These are phyloP conservation scores for Colletotrichum musicola DNA, from an alignment of 2,329 filamentous ascomycete species.

Conservation along the genomic window DNA sequence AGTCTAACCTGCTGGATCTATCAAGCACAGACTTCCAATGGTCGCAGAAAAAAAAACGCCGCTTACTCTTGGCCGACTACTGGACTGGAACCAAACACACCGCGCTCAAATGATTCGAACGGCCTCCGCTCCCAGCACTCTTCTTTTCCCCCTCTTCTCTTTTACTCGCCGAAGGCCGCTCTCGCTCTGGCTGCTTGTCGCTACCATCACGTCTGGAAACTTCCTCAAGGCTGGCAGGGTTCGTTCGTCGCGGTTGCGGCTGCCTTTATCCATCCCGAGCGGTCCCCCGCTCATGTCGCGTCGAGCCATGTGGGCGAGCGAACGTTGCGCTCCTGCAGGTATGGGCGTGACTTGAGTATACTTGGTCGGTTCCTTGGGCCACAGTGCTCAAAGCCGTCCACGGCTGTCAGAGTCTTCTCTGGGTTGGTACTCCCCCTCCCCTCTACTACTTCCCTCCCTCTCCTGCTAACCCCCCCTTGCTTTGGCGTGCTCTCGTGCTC, in stretches of 20 bases:
- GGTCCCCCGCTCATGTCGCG: background rate
- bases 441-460: background rate
- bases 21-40: conserved; percentile 33
- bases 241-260: too few relatives aligned
- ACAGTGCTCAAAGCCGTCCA: conserved; percentile 30
- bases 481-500: conserved; percentile 18
- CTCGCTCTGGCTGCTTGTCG: background rate
- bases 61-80: too few relatives aligned
- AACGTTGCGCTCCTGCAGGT: background rate
- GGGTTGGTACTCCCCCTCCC: background rate
- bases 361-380: conserved; percentile 29
- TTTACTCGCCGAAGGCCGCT: background rate
- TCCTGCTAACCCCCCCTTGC: conserved; percentile 9
- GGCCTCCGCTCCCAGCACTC: background rate
- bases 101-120: too few relatives aligned
- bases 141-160: background rate
- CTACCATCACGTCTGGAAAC: too few relatives aligned
- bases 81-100: too few relatives aligned
- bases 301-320: conserved; percentile 13
- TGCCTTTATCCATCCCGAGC: background rate
- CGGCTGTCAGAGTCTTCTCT: conserved; percentile 8
- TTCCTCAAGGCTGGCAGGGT: too few relatives aligned
- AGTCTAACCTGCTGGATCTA: conserved; percentile 17
- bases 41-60: too few relatives aligned
- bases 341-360: conserved; percentile 25